phyloP scores from a whole-genome alignment of 1,284 basidiomycete species.

The Irpex rosettiformis region DNA sequence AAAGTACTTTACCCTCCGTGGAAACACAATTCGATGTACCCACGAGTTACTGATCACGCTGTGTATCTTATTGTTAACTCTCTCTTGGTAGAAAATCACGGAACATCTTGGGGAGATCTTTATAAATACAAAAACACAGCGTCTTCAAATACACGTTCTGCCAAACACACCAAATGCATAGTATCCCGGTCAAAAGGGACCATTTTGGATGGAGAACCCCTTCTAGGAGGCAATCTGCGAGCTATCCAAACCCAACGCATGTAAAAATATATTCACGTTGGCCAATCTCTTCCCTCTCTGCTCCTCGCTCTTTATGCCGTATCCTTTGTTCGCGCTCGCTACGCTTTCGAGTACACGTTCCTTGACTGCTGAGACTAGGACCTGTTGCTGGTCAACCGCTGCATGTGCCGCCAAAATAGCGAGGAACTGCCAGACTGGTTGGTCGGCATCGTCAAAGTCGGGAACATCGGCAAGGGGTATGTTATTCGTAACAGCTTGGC shows the following conservation, averaged over 20 bases:
- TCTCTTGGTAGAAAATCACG: no score
- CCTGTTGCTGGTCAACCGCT: conserved; percentile 79
- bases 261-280: conserved; percentile 85
- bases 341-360: conserved; percentile 94
- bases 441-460: conserved; percentile 74
- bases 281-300: conserved; percentile 64
- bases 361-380: conserved; percentile 81
- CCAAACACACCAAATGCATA: background rate
- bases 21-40: no score
- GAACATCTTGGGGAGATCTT: no score
- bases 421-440: conserved; percentile 90
- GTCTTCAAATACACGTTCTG: background rate
- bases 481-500: conserved; percentile 50
- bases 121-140: background rate
- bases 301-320: conserved; percentile 58
- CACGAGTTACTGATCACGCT: no score
- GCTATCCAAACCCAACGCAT: conserved; percentile 82
- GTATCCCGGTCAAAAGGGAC: background rate
- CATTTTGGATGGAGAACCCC: background rate
- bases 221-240: conserved; percentile 56
- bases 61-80: no score
- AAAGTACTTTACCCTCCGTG: no score
- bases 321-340: conserved; percentile 71
- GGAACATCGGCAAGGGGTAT: conserved; percentile 30
- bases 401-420: conserved; percentile 88